A percentile compares a stretch with the other conserved stretches of the same genome.
phyloP scores from a whole-genome alignment of 1,284 basidiomycete genomes.

The Blastosporella zonata region DNA sequence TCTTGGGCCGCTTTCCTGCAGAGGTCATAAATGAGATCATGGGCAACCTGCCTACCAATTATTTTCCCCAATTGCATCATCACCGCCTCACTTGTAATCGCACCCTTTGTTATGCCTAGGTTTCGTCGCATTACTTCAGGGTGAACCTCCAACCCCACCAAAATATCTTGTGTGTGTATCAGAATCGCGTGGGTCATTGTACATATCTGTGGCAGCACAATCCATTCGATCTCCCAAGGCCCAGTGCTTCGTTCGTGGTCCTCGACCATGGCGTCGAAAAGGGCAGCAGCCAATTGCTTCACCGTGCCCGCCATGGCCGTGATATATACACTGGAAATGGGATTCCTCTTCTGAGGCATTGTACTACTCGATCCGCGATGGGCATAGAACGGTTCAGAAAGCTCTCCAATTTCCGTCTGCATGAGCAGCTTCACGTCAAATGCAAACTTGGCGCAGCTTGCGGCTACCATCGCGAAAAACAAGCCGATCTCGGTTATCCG shows the following conservation, averaged over 20 bases:
- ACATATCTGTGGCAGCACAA: constrained; percentile 40
- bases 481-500: constrained; percentile 39
- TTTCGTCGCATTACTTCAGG: constrained; percentile 37
- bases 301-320: constrained; percentile 38
- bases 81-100: constrained; percentile 41
- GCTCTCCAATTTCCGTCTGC: constrained; percentile 43
- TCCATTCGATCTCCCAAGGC: constrained; percentile 48
- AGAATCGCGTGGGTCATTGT: constrained; percentile 39
- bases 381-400: constrained; percentile 38
- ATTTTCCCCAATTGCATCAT: constrained; percentile 42
- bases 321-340: constrained; percentile 40
- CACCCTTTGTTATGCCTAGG: constrained; percentile 34
- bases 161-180: constrained; percentile 31
- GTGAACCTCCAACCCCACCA: constrained; percentile 38
- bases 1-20: constrained; percentile 29
- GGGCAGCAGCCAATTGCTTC: constrained; percentile 32
- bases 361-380: constrained; percentile 43
- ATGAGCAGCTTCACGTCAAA: constrained; percentile 42
- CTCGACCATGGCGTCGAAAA: constrained; percentile 44
- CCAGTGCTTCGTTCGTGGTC: constrained; percentile 47
- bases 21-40: constrained; percentile 41
- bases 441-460: constrained; percentile 42
- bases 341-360: constrained; percentile 47
- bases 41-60: constrained; percentile 40
- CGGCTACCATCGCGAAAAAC: constrained; percentile 39